Conservation (phyloP, 176 grass and related monocot genomes). For the Carex kokanica region DNA sequence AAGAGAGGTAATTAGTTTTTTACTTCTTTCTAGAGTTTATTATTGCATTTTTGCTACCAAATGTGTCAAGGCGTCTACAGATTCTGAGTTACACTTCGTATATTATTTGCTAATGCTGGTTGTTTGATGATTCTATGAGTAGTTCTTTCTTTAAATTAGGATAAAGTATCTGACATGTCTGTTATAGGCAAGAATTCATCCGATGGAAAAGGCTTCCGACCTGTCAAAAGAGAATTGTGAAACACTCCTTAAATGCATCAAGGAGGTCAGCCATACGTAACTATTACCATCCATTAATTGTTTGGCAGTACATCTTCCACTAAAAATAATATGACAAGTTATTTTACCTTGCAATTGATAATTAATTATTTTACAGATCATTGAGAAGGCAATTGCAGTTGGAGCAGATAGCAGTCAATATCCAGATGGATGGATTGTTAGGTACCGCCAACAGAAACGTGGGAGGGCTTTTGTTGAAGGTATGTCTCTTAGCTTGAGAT, state of each 20-base stretch:
- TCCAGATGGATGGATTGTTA: conserved; percentile 24
- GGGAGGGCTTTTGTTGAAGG: conserved; percentile 26
- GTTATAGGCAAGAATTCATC: conserved; percentile 68
- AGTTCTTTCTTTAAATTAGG: background rate
- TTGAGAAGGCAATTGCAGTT: conserved; percentile 23
- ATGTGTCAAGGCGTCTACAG: background rate
- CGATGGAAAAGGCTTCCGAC: conserved; percentile 60
- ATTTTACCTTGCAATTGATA: conserved; percentile 6
- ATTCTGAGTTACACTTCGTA: background rate
- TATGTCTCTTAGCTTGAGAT: background rate
- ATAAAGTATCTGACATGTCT: background rate
- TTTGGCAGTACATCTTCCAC: background rate
- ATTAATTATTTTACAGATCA: background rate
- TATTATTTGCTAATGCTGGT: background rate
- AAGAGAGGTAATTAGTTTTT: background rate
- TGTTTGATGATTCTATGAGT: background rate
- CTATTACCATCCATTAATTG: background rate
- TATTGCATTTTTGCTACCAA: background rate
- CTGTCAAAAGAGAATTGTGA: conserved; percentile 51
- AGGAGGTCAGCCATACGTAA: conserved; percentile 42
- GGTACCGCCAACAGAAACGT: conserved; percentile 21
- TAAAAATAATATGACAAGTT: background rate
- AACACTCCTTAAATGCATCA: conserved; percentile 57
- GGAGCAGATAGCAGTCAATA: conserved; percentile 25
- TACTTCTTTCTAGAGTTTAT: conserved; percentile 6